These are phyloP conservation scores for Sugiyamaella sp. DNA, from an alignment of 1,139 yeast genomes.

Conservation along the genomic window DNA sequence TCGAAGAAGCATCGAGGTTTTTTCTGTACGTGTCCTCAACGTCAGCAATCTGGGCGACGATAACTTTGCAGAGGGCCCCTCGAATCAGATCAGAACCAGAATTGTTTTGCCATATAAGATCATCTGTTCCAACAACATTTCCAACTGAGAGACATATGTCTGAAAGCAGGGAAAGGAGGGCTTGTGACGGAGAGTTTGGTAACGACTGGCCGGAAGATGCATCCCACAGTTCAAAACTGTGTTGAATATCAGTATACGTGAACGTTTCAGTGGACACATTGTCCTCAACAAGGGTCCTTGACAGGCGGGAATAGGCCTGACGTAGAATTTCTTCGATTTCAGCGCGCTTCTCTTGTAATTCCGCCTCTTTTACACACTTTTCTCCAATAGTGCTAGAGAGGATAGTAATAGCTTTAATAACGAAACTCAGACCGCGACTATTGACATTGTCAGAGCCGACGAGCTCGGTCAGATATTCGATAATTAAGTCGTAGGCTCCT, in stretches of 20 bases:
- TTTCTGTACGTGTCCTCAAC: not conserved
- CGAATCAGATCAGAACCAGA: constrained; percentile 4
- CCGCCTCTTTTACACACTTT: not conserved
- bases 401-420: constrained; percentile 19
- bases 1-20: not conserved
- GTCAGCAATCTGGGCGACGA: not conserved
- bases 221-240: constrained; percentile 13
- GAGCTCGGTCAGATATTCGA: constrained; percentile 15
- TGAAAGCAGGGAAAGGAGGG: constrained; percentile 6
- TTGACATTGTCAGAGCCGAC: constrained; percentile 4
- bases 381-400: constrained; percentile 15
- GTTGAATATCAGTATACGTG: too few species aligned
- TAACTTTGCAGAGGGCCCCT: not conserved
- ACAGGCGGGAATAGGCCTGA: not conserved
- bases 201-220: not conserved
- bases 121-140: constrained; percentile 13
- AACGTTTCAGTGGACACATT: too few species aligned
- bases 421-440: constrained; percentile 20
- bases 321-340: not conserved
- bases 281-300: not conserved
- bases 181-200: constrained; percentile 18
- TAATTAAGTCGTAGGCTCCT: constrained; percentile 15
- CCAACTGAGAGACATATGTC: constrained; percentile 1
- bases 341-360: not conserved
- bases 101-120: constrained; percentile 11